Evolutionary conservation across 2,329 filamentous ascomycete genomes (phyloP).

Genomic region (Xylariaceae sp.): DNA sequence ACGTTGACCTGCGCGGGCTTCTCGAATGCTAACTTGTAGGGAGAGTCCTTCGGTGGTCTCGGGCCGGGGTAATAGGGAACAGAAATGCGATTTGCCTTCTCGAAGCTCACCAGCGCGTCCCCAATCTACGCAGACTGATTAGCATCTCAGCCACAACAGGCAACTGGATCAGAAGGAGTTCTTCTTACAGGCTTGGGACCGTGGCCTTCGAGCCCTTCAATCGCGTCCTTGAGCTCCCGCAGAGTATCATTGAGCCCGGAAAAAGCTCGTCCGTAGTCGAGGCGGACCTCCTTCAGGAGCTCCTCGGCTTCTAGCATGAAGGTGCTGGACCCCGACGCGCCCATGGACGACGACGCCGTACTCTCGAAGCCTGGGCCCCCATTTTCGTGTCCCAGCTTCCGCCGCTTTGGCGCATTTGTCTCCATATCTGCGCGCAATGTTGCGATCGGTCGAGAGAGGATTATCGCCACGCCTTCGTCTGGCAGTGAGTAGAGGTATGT

Average conservation of each 20-base stretch:
- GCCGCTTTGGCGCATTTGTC: constrained; percentile 36
- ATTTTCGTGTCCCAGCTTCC: constrained; percentile 37
- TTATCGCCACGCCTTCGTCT: too few species aligned
- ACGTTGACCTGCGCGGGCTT: constrained; percentile 76
- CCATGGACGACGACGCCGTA: constrained; percentile 31
- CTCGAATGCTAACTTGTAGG: constrained; percentile 74
- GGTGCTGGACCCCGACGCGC: constrained; percentile 35
- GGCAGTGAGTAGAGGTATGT: too few species aligned
- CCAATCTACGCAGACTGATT: constrained; percentile 42
- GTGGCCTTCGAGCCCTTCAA: constrained; percentile 44
- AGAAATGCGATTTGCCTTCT: constrained; percentile 58
- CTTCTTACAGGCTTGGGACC: constrained; percentile 41
- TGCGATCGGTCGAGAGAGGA: too few species aligned
- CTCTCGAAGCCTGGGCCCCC: constrained; percentile 31
- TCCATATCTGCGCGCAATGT: constrained; percentile 37
- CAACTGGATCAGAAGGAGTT: neutral
- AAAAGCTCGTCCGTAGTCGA: constrained; percentile 44
- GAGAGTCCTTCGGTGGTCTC: constrained; percentile 63
- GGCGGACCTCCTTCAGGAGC: constrained; percentile 45
- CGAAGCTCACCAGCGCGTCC: constrained; percentile 60
- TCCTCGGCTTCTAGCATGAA: constrained; percentile 55
- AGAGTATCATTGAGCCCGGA: constrained; percentile 41
- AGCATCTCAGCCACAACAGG: constrained; percentile 1
- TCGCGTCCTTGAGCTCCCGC: constrained; percentile 42
- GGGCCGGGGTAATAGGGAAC: constrained; percentile 86